These are phyloP conservation scores for Astragalus membranaceus DNA, from an alignment of 306 rosid genomes.

Conservation along the genomic window DNA sequence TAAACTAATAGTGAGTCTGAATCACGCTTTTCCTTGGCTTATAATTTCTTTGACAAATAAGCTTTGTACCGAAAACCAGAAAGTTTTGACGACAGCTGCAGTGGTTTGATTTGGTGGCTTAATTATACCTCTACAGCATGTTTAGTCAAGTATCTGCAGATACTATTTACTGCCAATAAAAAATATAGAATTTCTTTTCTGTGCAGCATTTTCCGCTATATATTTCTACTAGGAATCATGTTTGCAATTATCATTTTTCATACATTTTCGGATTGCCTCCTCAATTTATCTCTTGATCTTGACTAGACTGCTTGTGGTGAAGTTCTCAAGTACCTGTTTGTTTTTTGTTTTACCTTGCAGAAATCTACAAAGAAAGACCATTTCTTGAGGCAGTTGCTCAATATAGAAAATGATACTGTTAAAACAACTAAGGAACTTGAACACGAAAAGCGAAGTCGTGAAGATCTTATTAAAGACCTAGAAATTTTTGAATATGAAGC, in stretches of 20 bases:
- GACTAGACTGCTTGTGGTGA: background rate
- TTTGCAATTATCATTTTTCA: background rate
- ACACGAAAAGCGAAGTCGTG: constrained; percentile 58
- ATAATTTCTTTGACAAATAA: background rate
- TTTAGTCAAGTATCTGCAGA: background rate
- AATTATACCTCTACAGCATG: background rate
- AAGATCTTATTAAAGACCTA: constrained; percentile 63
- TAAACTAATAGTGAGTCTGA: background rate
- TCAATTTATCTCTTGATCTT: constrained; percentile 11
- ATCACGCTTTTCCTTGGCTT: background rate
- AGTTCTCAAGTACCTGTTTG: constrained; percentile 6
- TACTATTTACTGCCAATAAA: background rate
- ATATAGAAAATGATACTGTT: constrained; percentile 64
- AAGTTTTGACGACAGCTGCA: background rate
- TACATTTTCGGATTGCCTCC: constrained; percentile 7
- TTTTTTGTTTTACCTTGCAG: constrained; percentile 47
- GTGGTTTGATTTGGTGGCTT: background rate
- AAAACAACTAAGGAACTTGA: constrained; percentile 69
- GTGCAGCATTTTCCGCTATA: background rate
- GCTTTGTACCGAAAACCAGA: background rate
- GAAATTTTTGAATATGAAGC: constrained; percentile 64
- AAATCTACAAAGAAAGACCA: constrained; percentile 77
- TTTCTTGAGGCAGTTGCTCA: constrained; percentile 82
- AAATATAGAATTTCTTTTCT: background rate
- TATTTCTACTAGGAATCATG: constrained; percentile 1